These are phyloP conservation scores for Mollisiaceae sp. DNA, from an alignment of 2,329 filamentous ascomycete species.

Conservation along the genomic window DNA sequence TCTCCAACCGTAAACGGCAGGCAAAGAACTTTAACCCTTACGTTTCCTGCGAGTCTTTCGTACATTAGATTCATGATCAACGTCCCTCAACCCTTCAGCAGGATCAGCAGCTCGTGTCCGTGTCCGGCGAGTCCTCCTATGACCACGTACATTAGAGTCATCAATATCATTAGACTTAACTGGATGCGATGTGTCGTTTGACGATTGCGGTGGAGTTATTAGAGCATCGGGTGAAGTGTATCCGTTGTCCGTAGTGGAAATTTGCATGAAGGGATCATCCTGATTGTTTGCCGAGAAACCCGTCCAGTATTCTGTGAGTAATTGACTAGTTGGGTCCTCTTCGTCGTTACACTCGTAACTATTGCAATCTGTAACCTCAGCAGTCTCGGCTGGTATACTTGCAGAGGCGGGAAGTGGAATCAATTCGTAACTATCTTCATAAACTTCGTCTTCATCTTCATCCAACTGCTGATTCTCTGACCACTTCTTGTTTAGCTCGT, in stretches of 20 bases:
- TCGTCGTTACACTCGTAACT: no score
- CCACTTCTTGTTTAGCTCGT: constrained; percentile 9
- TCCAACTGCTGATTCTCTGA: constrained; percentile 1
- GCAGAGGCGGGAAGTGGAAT: no score
- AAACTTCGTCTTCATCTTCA: no score
- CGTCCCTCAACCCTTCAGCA: constrained; percentile 13
- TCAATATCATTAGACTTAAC: no score
- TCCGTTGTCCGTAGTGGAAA: constrained; percentile 17
- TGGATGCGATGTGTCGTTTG: constrained; percentile 21
- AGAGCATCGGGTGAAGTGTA: constrained; percentile 17
- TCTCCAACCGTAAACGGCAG: constrained; percentile 1
- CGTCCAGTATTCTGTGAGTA: no score
- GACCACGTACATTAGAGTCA: constrained; percentile 24
- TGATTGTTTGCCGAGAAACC: no score
- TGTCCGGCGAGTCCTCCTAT: constrained; percentile 24
- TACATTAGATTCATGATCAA: no score
- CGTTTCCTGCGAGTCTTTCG: constrained; percentile 19
- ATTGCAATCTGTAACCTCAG: no score
- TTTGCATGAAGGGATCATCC: no score
- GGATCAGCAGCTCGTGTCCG: constrained; percentile 14
- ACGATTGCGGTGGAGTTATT: constrained; percentile 23
- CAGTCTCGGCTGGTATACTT: no score
- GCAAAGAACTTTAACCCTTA: constrained; percentile 2
- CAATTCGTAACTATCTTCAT: no score
- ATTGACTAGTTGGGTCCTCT: no score